A percentile compares a stretch with the other conserved stretches of the same genome.
Evolutionary conservation across 192 early-diverging fungal species (phyloP).

Genomic region (Coemansia sp.): DNA sequence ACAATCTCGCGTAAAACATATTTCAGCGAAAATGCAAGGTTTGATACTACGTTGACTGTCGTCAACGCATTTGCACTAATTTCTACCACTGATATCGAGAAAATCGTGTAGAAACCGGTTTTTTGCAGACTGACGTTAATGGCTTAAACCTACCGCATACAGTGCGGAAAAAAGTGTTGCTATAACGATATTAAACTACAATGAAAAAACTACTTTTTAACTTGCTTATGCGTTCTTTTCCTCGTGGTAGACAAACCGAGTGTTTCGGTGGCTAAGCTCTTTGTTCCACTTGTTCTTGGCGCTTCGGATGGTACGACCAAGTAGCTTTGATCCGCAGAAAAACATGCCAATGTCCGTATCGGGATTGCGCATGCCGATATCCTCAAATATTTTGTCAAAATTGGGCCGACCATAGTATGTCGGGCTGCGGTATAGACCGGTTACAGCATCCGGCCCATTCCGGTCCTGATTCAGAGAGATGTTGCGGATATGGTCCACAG

Average conservation of each 20-base stretch:
- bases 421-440: conserved; percentile 59
- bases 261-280: conserved; percentile 42
- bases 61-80: too few relatives aligned
- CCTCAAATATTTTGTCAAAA: conserved; percentile 64
- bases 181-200: too few relatives aligned
- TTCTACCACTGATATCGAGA: too few relatives aligned
- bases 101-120: too few relatives aligned
- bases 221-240: conserved; percentile 40
- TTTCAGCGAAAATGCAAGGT: too few relatives aligned
- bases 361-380: conserved; percentile 55
- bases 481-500: conserved; percentile 59
- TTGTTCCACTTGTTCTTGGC: conserved; percentile 29
- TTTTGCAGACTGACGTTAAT: too few relatives aligned
- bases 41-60: too few relatives aligned
- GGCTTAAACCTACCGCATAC: too few relatives aligned
- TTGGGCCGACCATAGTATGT: conserved; percentile 82
- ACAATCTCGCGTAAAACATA: too few relatives aligned
- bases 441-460: conserved; percentile 64
- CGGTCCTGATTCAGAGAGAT: conserved; percentile 57
- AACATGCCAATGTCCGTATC: conserved; percentile 72
- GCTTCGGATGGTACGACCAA: conserved; percentile 54
- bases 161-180: too few relatives aligned
- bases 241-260: conserved; percentile 62
- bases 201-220: not conserved
- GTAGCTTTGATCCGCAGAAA: conserved; percentile 69